A percentile compares a stretch with the other conserved stretches of the same genome.
Conservation (phyloP, 305 asterid species). For the Solanum hybrid region DNA sequence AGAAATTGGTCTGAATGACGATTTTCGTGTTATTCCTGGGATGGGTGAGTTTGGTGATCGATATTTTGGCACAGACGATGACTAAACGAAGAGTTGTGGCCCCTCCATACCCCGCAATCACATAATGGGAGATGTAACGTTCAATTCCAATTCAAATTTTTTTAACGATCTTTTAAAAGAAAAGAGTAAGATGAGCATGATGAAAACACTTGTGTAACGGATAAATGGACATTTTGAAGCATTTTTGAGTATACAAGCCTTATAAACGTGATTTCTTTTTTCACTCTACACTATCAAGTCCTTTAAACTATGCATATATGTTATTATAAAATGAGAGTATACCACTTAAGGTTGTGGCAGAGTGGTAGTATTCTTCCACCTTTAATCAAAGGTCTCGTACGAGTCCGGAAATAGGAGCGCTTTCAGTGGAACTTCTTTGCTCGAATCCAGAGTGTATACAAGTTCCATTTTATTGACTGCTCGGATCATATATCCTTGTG, state of each 20-base stretch:
- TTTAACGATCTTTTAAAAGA: not conserved
- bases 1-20: conserved; percentile 68
- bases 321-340: not conserved
- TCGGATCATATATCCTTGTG: not conserved
- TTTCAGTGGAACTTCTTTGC: not conserved
- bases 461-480: not conserved
- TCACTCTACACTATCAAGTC: not conserved
- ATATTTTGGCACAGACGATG: conserved; percentile 88
- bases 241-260: not conserved
- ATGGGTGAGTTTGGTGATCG: conserved; percentile 98
- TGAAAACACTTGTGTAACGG: not conserved
- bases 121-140: not conserved
- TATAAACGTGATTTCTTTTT: not conserved
- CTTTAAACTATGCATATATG: not conserved
- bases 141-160: not conserved
- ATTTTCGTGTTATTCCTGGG: conserved; percentile 84
- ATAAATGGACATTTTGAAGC: not conserved
- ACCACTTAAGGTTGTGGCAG: not conserved
- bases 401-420: not conserved
- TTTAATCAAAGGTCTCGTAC: not conserved
- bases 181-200: not conserved
- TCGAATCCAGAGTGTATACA: not conserved
- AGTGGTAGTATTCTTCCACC: not conserved
- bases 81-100: conserved; percentile 21
- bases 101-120: not conserved